These are phyloP conservation scores for Coemansia sp. DNA, from an alignment of 192 early-diverging fungal genomes.

Conservation along the genomic window DNA sequence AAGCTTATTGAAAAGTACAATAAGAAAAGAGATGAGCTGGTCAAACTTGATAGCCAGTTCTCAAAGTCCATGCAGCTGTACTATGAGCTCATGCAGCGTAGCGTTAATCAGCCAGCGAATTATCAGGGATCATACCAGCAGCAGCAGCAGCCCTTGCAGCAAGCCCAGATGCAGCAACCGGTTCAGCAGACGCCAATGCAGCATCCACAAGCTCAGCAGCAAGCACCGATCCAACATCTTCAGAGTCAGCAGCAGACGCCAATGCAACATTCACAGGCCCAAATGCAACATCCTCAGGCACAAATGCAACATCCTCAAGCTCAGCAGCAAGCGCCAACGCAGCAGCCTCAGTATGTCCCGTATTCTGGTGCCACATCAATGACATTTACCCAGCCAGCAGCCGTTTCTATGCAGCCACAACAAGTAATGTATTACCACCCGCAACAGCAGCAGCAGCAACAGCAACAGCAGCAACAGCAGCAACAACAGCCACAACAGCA, in stretches of 20 bases:
- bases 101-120: constrained; percentile 11
- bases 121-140: constrained; percentile 11
- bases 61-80: constrained; percentile 42
- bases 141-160: constrained; percentile 20
- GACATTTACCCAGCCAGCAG: not conserved
- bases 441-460: constrained; percentile 12
- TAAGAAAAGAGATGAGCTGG: constrained; percentile 73
- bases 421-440: constrained; percentile 6
- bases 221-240: constrained; percentile 11
- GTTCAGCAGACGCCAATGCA: constrained; percentile 8
- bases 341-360: constrained; percentile 15
- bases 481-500: constrained; percentile 11
- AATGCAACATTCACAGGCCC: not conserved
- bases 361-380: constrained; percentile 4
- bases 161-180: constrained; percentile 2
- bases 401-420: constrained; percentile 12
- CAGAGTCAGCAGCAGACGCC: constrained; percentile 10
- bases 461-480: constrained; percentile 11
- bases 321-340: constrained; percentile 13
- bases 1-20: constrained; percentile 81
- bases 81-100: constrained; percentile 48
- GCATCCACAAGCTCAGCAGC: constrained; percentile 13
- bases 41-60: constrained; percentile 29
- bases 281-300: too few species aligned
- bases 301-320: constrained; percentile 16